These are phyloP conservation scores for Penicillium occitanis DNA, from an alignment of 2,329 filamentous ascomycete genomes.

Conservation along the genomic window DNA sequence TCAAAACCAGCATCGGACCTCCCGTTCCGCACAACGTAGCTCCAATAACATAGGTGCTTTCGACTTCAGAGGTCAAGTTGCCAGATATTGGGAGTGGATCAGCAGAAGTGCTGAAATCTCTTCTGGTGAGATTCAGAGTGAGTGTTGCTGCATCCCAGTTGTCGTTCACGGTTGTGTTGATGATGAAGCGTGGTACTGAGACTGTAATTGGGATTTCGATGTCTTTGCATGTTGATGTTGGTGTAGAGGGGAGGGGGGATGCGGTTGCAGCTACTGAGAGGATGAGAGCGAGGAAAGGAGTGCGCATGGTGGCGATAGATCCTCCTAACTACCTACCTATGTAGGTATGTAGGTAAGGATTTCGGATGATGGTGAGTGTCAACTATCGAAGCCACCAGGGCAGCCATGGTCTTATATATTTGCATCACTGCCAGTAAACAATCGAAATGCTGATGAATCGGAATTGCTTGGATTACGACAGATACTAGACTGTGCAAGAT, in stretches of 20 bases:
- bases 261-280: background rate
- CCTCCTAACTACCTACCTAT: background rate
- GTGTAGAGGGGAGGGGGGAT: background rate
- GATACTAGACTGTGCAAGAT: background rate
- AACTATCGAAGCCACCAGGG: background rate
- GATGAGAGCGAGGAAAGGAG: background rate
- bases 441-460: background rate
- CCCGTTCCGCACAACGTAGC: background rate
- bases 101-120: background rate
- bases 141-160: slow-evolving; percentile 1
- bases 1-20: background rate
- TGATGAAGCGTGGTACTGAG: background rate
- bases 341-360: background rate
- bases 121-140: background rate
- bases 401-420: background rate
- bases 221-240: background rate
- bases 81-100: background rate
- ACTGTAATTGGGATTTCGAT: background rate
- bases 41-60: background rate
- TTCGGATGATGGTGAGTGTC: background rate
- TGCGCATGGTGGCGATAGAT: background rate
- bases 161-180: background rate
- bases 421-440: background rate
- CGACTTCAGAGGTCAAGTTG: background rate
- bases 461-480: background rate